Evolutionary conservation across 1,284 basidiomycete species (phyloP), one percentile per base, ranked within the genome.

Genomic region (Pseudozyma hubeiensis): DNA sequence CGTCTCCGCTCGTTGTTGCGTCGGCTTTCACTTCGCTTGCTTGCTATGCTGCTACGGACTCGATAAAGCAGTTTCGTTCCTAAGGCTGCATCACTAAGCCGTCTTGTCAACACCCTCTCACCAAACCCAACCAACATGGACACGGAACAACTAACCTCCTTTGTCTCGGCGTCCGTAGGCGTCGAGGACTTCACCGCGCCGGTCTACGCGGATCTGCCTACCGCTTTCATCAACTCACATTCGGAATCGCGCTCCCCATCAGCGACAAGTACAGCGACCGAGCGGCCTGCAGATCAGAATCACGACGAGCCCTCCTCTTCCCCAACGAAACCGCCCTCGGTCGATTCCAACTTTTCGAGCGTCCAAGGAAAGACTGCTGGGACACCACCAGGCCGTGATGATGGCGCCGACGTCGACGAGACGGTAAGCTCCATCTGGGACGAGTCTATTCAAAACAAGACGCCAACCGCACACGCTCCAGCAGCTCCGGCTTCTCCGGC

Each of bases 341-440:
- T 73, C 41, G 70, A 73, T 34, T 73, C 70, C 45, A 67, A 73
- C 53, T 73, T 73, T 16, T 73, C 70, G n/a, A 73, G 70, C 51
- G 64, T 73, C 6, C 70, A 73, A 37, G 70, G 70, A 39, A 73
- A 73, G 61, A 73, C 64, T 3, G 70, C 70, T 13, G 70, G 70
- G 1, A 64, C 70, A 5, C 70, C 70, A 10, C 70, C 70, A 7
- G 47, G 60, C 24, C 43, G 51, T 2, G 45, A 53, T 10, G 6
- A 48, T 13, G 47, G 45, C 30, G 34, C 33, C 6, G 51, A 54
- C 10, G 41, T n/a, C 1, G 53, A 60, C 48, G 54, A 63, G 11
- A 60, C 57, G 2, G 60, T 67, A 34, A 67, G 64, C 61, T 67
- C 70, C 10, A 54, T 67, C 10, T 73, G 70, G 70, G 64, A 67